Conservation (phyloP, 257 asterid species). For the Rubia yunnanensis region DNA sequence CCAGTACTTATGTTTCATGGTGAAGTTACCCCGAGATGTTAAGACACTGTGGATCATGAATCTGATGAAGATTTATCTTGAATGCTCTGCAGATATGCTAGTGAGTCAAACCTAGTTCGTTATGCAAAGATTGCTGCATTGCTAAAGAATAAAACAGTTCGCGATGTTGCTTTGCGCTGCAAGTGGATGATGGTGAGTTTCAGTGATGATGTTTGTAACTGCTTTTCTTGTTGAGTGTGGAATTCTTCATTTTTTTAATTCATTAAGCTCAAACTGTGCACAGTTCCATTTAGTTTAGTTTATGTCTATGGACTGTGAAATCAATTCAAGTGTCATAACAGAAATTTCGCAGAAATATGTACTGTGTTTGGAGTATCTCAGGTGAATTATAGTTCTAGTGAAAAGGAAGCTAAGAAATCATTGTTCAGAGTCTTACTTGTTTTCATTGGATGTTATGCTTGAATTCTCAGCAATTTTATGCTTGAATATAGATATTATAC, state of each 20-base stretch:
- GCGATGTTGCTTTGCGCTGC: conserved; percentile 95
- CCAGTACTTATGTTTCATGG: not conserved
- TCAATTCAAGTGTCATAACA: not conserved
- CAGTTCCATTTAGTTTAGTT: not conserved
- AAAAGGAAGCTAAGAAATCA: not conserved
- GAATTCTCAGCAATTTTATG: not conserved
- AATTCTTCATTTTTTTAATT: not conserved
- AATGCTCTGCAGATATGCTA: conserved; percentile 53
- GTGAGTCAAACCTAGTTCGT: conserved; percentile 61
- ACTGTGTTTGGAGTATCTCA: not conserved
- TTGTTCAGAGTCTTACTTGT: not conserved
- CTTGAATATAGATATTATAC: not conserved
- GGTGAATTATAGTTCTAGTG: not conserved
- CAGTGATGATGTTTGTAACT: not conserved
- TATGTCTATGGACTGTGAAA: not conserved
- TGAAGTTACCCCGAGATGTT: not conserved
- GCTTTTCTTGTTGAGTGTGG: not conserved
- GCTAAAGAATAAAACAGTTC: conserved; percentile 70
- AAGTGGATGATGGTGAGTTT: conserved; percentile 86
- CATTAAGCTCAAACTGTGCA: not conserved
- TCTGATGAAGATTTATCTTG: conserved; percentile 8
- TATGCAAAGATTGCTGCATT: conserved; percentile 85
- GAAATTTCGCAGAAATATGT: not conserved
- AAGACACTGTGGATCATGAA: not conserved
- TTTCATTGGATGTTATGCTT: not conserved